Conservation (phyloP, 1,284 basidiomycete genomes). For the Fomes fomentarius region DNA sequence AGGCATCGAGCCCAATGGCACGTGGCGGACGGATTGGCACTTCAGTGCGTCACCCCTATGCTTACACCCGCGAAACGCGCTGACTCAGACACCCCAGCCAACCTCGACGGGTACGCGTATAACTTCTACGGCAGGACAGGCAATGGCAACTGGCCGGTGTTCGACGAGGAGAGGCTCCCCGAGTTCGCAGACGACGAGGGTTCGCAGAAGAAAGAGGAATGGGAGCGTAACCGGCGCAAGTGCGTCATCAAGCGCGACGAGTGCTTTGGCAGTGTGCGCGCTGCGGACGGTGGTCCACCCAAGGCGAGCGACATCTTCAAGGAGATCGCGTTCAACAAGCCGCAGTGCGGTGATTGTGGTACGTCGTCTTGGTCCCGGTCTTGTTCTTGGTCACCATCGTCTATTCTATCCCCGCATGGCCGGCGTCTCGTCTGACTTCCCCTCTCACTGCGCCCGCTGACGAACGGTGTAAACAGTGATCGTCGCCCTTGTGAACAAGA, state of each 20-base stretch:
- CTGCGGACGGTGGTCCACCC: slow-evolving; percentile 6
- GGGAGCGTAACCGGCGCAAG: not conserved
- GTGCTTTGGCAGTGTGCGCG: slow-evolving; percentile 28
- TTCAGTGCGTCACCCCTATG: slow-evolving; percentile 26
- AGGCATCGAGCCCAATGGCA: slow-evolving; percentile 20
- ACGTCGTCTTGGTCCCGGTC: slow-evolving; percentile 28
- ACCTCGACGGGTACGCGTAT: slow-evolving; percentile 35
- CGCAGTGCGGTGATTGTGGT: slow-evolving; percentile 54
- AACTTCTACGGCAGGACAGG: slow-evolving; percentile 18
- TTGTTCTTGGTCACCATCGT: no score
- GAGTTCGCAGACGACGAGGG: not conserved
- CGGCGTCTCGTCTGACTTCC: no score
- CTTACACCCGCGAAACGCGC: not conserved
- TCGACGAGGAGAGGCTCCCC: not conserved
- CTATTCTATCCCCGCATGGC: no score
- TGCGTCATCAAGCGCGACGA: slow-evolving; percentile 28
- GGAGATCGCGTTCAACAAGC: slow-evolving; percentile 46
- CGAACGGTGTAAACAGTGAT: slow-evolving; percentile 44
- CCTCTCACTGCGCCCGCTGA: not conserved
- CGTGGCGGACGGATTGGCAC: slow-evolving; percentile 28
- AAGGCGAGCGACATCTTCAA: slow-evolving; percentile 43
- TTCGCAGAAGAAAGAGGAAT: not conserved
- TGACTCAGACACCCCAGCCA: no score
- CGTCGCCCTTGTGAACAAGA: slow-evolving; percentile 45
- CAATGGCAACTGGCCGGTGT: slow-evolving; percentile 21